Base-by-base conservation (phyloP, 2,329 filamentous ascomycete species). In the Purpureocillium lavendulum region DNA sequence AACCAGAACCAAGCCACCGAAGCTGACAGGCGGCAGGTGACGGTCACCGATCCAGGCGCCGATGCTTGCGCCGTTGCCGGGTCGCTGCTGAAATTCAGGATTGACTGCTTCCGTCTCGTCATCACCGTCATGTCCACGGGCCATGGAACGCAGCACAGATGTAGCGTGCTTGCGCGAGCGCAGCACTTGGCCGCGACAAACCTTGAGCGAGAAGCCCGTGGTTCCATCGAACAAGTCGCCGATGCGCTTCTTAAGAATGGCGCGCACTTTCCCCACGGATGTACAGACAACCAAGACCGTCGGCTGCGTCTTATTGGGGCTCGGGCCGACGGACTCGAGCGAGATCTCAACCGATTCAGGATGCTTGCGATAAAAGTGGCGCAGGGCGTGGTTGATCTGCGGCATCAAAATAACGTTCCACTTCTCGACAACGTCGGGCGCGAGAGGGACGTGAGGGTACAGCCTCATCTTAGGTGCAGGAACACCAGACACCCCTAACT, bases 21-120 rank as follows among this genome's bases (percentile, higher is more conserved):
- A 88, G 26, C 87, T 94, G 3, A 94, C 90, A 2, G 90, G 87
- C 6, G 89, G 88, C 3, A 96, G 69, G 55, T 96, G 90, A 33
- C 85, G 80, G 47, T 88, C 79, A 41, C 85, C 84, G 37, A 86
- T 80, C 70, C 87, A 96, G 1, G 89, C 89, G 7, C 90, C 90
- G 43, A 97, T 96, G 33, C 88, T 95, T 7, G 90, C 90, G 1
- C 90, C 90, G 49, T 89, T 95, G 0, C 77, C 63, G 1, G 90
- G 90, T 16, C 75, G 74, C 50, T 81, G 70, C 58, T 97, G 89
- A 55, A 87, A 90, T 43, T 79, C 80, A 1, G 80, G 79, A 52
- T 94, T 95, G 28, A 70, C 71, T 0, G 75, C 70, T 9, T 60
- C 58, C 0, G 60, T 38, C 4, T 67, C 62, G 7, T 57, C 55